phyloP scores from a whole-genome alignment of 495 filamentous ascomycete genomes.

The Penicillium macrosclerotiorum region DNA sequence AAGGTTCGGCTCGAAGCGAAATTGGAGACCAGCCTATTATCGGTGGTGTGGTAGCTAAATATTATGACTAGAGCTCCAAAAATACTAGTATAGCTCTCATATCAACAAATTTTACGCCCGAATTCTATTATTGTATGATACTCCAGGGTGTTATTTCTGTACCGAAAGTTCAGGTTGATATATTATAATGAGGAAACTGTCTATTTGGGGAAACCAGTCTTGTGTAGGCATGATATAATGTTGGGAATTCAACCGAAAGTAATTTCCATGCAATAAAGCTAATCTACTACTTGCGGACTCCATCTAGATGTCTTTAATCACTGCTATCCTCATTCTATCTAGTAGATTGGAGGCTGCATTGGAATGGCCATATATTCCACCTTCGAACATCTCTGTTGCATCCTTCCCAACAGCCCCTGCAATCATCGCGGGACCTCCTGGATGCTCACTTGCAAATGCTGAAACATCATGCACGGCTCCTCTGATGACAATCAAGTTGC shows the following conservation, averaged over 20 bases:
- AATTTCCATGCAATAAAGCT: too few species aligned
- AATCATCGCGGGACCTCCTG: slow-evolving; percentile 90
- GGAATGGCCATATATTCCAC: slow-evolving; percentile 90
- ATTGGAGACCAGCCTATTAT: slow-evolving; percentile 9
- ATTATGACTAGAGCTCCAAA: slow-evolving; percentile 4
- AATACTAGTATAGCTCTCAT: too few species aligned
- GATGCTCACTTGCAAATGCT: slow-evolving; percentile 89
- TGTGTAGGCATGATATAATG: too few species aligned
- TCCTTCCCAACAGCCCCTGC: slow-evolving; percentile 86
- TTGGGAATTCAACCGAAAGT: too few species aligned
- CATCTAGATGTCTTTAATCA: too few species aligned
- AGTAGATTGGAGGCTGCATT: slow-evolving; percentile 94
- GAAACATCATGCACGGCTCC: slow-evolving; percentile 91
- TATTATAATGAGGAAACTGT: too few species aligned
- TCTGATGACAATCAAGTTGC: slow-evolving; percentile 77
- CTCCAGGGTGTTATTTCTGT: too few species aligned
- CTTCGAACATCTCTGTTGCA: slow-evolving; percentile 95
- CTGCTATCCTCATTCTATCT: slow-evolving; percentile 90
- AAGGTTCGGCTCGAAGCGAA: slow-evolving; percentile 1
- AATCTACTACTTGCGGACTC: too few species aligned
- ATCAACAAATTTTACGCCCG: too few species aligned
- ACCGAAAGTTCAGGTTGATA: too few species aligned
- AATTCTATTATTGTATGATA: too few species aligned
- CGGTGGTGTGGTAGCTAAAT: slow-evolving; percentile 9
- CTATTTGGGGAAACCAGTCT: too few species aligned